phyloP scores from a whole-genome alignment of 768 basidiomycete genomes.

The Mycena crocata region DNA sequence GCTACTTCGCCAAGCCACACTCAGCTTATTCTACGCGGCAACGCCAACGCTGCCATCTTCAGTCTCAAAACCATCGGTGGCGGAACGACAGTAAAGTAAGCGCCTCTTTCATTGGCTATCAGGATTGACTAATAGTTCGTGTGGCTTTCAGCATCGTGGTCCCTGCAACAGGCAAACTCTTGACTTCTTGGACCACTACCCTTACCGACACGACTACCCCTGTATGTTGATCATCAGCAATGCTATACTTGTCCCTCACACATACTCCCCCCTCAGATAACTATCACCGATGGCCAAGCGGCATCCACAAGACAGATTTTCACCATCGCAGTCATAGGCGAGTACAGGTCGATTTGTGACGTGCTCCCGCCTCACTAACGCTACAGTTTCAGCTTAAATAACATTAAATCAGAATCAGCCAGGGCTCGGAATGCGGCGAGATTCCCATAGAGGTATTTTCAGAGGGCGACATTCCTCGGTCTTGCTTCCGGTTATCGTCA shows the following conservation, averaged over 20 bases:
- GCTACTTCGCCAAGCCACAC: constrained; percentile 2
- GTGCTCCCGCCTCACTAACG: no score
- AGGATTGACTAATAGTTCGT: neutral
- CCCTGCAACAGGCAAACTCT: neutral
- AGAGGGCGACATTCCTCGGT: no score
- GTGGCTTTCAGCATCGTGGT: constrained; percentile 1
- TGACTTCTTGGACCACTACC: constrained; percentile 1
- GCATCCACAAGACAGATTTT: neutral
- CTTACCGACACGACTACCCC: constrained; percentile 4
- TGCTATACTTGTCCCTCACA: no score
- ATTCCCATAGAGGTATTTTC: no score
- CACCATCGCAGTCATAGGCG: neutral
- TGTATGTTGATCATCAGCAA: neutral
- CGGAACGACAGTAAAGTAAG: neutral
- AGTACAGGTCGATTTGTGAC: no score
- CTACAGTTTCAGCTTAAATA: no score
- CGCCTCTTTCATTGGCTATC: neutral
- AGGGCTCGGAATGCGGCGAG: no score
- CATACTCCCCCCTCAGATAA: neutral
- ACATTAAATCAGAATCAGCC: no score
- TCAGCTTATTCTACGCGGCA: constrained; percentile 8
- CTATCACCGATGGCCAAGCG: neutral
- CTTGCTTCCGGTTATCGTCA: no score
- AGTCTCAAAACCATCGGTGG: constrained; percentile 9
- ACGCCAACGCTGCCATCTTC: constrained; percentile 9